Evolutionary conservation across 108 stramenopile genomes (phyloP), one percentile per base, ranked within the genome.

Genomic region (Cyclostephanos invisitatus): DNA sequence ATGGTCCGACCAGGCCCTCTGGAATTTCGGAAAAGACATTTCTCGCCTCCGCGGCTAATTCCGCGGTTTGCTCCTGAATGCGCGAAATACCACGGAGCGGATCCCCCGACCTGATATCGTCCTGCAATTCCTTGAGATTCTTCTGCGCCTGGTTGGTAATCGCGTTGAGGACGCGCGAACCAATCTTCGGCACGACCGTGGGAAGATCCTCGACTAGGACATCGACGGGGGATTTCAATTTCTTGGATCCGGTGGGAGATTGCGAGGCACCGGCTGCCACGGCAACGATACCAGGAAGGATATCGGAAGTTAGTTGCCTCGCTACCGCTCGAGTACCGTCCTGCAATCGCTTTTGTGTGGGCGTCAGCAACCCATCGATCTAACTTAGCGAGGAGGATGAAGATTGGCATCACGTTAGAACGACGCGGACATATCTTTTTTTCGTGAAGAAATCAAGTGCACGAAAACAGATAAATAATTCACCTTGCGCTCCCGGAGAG

Each of bases 21-120:
- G 95, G 95, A 38, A 86, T 90, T 80, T 91, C 90, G 42, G 84
- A 59, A 72, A 90, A 91, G 0, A 94, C 81, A 66, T 93, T 93
- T 17, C 67, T 73, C 1, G 87, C 89, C 70, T 93, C 92, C 38
- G 82, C 70, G 18, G 83, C 80, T 47, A 93, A 48, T 48, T 87
- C 86, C 15, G 78, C 70, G 6, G 88, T 82, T 74, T 93, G 92
- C 64, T 87, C 77, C 49, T 84, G 77, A 38, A 91, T 71, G 0
- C 89, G 86, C 8, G 84, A 83, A 29, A 90, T 90, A 29, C 85
- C 73, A 7, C 71, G 79, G 28, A 86, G 55, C 17, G 89, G 89
- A 80, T 93, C 88, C 4, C 74, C 76, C 9, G 76, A 56, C 40
- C 44, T 67, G n/a, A 93, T 62, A 70, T 91, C 92, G n/a, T 68